Conservation (phyloP, 306 rosid species). For the Prinsepia uniflora region DNA sequence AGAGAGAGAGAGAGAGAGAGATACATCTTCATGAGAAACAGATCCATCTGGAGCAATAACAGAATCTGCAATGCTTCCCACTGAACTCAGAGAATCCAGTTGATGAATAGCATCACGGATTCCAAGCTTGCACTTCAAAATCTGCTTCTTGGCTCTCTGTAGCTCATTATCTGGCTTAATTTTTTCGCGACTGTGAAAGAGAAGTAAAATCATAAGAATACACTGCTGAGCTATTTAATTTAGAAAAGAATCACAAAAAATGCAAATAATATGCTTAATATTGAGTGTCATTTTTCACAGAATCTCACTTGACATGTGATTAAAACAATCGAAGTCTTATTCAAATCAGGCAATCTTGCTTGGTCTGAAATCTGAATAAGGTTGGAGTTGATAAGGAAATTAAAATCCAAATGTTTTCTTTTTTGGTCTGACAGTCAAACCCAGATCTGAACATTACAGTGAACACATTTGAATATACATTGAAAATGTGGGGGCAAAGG, state of each 20-base stretch:
- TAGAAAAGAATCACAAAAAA: conserved; percentile 15
- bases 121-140: conserved; percentile 76
- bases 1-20: conserved; percentile 1
- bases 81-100: conserved; percentile 69
- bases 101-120: conserved; percentile 72
- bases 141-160: conserved; percentile 75
- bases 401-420: too few species aligned
- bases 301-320: neutral
- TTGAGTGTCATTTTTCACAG: neutral
- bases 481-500: too few species aligned
- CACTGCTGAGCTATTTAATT: conserved; percentile 13
- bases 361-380: too few species aligned
- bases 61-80: conserved; percentile 70
- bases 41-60: conserved; percentile 76
- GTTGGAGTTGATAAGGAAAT: too few species aligned
- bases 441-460: too few species aligned
- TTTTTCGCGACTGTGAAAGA: conserved; percentile 71
- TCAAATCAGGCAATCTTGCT: neutral
- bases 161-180: conserved; percentile 85
- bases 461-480: too few species aligned
- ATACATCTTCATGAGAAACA: conserved; percentile 66
- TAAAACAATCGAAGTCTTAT: neutral
- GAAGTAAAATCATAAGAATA: conserved; percentile 18
- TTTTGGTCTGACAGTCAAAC: too few species aligned
- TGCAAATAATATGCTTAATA: neutral